Evolutionary conservation across 805 yeast species (phyloP).

Genomic region (Lachancea quebecensis): DNA sequence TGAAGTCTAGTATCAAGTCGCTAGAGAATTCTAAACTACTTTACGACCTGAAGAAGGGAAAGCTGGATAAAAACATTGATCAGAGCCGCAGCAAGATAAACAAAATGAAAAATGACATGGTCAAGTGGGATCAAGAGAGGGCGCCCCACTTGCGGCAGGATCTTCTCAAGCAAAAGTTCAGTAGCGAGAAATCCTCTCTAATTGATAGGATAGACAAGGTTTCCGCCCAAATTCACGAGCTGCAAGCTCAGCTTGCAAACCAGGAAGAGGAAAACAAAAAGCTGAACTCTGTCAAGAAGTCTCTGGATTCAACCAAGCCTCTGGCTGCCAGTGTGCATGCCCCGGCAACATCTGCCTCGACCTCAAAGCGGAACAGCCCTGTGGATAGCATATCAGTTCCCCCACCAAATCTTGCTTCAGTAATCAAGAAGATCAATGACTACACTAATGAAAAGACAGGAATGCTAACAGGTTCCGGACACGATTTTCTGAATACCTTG

Average conservation of each 20-base stretch:
- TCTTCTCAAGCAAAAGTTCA: constrained; percentile 12
- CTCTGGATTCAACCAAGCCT: constrained; percentile 7
- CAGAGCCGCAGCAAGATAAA: constrained; percentile 18
- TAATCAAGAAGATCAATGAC: constrained; percentile 21
- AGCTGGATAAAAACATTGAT: constrained; percentile 24
- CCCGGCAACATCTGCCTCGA: not conserved
- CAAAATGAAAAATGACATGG: constrained; percentile 27
- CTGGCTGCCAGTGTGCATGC: not conserved
- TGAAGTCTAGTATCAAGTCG: constrained; percentile 30
- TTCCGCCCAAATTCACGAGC: constrained; percentile 7
- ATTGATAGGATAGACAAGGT: constrained; percentile 11
- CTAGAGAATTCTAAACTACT: constrained; percentile 29
- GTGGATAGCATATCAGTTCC: not conserved
- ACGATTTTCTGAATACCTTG: constrained; percentile 19
- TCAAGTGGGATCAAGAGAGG: constrained; percentile 21
- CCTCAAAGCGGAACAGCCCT: constrained; percentile 1
- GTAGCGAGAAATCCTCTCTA: constrained; percentile 7
- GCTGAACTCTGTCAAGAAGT: constrained; percentile 18
- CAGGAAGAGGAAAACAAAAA: constrained; percentile 22
- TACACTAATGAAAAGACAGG: constrained; percentile 24
- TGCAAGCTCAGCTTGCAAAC: constrained; percentile 18
- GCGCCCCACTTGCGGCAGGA: constrained; percentile 13
- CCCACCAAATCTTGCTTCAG: constrained; percentile 5
- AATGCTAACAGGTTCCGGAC: constrained; percentile 20
- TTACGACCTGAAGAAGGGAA: constrained; percentile 27